Evolutionary conservation across 495 filamentous ascomycete genomes (phyloP).

Genomic region (Penicillium silybi): DNA sequence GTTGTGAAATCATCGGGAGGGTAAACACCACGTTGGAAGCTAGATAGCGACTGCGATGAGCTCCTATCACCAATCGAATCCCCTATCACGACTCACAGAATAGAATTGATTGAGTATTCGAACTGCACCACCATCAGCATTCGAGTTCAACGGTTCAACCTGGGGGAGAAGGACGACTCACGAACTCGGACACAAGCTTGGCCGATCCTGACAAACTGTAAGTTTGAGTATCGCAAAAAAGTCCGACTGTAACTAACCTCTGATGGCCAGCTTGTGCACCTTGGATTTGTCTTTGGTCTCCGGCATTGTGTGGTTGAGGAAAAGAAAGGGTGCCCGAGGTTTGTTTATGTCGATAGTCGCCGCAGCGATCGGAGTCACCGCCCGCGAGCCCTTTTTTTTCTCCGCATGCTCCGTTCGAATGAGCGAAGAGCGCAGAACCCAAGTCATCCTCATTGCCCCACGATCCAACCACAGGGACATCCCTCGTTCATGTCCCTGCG

Average conservation of each 20-base stretch:
- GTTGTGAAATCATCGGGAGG: constrained; percentile 96
- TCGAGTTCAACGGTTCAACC: background rate
- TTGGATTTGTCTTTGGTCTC: constrained; percentile 81
- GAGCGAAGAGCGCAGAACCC: background rate
- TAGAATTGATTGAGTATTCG: constrained; percentile 95
- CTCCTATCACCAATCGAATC: background rate
- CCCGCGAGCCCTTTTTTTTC: constrained; percentile 26
- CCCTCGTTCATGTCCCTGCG: constrained; percentile 37
- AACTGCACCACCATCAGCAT: constrained; percentile 54
- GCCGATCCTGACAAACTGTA: constrained; percentile 56
- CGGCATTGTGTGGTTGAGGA: constrained; percentile 25
- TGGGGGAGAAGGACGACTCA: constrained; percentile 44
- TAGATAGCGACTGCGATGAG: constrained; percentile 26
- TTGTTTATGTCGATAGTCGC: constrained; percentile 43
- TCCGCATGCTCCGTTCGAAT: constrained; percentile 16
- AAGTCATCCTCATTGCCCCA: background rate
- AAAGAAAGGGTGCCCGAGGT: constrained; percentile 7
- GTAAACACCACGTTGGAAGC: constrained; percentile 95
- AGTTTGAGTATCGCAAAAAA: constrained; percentile 10
- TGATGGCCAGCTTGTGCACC: constrained; percentile 88
- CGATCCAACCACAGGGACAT: background rate
- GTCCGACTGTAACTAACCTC: constrained; percentile 52
- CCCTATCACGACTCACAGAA: constrained; percentile 52
- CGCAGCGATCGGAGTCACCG: constrained; percentile 34
- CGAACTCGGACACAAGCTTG: constrained; percentile 92